Evolutionary conservation across 2,329 filamentous ascomycete species (phyloP), one percentile per base, ranked within the genome.

Genomic region (Capronia americana): DNA sequence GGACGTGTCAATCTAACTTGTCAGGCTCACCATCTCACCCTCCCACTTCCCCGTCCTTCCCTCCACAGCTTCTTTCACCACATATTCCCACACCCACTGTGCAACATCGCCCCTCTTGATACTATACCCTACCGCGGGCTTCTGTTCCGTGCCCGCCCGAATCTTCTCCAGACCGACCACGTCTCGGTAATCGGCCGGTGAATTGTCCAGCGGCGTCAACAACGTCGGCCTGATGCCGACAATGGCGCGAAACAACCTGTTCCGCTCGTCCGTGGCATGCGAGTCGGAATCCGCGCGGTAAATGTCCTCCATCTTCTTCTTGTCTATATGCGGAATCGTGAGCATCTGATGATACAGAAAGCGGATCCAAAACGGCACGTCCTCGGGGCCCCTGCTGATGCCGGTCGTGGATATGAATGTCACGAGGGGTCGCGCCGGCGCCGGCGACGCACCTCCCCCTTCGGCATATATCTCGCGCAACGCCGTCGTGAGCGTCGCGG

Each of bases 281-380:
- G 65, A 24, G 8, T 60, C 62, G 73, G 72, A 63, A 23, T 69
- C 24, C 73, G 73, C n/a, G 69, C 74, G 59, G 72, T 73, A 65
- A 75, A 72, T 41, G 75, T 34, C 64, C 64, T 80, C 79, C 77
- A 79, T 80, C 4, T 73, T 69, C 63, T 65, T 69, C 73, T 80
- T 80, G 64, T 80, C 78, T 6, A 11, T 30, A 57, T 73, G 78
- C 70, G 69, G 62, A 74, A 79, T 38, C 75, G 55, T 4, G 70
- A 76, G 24, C 60, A 67, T 64, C 69, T 73, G 20, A 75, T 74
- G 69, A 55, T 79, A 79, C 34, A 79, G 26, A 1, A 76, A 75
- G 8, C 70, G 65, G 67, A 79, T 73, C 5, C 69, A 69, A 4
- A 74, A 60, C 0, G 78, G 78, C 23, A 76, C 71, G 63, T 72